Evolutionary conservation across 495 filamentous ascomycete genomes (phyloP), one percentile per base, ranked within the genome.

Genomic region (Paragyromitra xinjiangensis): DNA sequence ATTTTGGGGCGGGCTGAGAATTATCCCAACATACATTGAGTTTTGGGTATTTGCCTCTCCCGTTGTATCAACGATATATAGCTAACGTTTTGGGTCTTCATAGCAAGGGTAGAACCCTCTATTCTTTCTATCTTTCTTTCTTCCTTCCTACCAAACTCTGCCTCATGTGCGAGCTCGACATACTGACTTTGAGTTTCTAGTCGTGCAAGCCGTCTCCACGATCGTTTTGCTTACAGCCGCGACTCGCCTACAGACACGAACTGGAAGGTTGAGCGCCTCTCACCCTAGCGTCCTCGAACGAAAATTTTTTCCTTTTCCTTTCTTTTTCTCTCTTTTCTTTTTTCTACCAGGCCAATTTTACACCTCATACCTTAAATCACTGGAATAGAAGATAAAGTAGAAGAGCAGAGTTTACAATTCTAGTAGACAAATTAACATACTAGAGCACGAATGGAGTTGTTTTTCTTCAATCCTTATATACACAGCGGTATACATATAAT

Each of bases 1-100:
- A 24, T 98, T 97, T 84, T 99, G 95, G 95, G 95, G 95, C 7
- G 95, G 95, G 0, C 83, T 95, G 83, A 90, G 95, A 78, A 87
- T 99, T 67, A 87, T 94, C 70, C 95, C 95, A 1, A 92, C 93
- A 84, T 88, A 89, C 67, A 87, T 98, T 50, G 94, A 97, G 86
- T 98, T 98, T 84, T 97, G 94, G 95, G 77, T 79, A 66, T 66
- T 22, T 75, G 6, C 19, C 64, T 42, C 39, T 44, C 53, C n/a
- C 44, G 3, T 62, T 61, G 37, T 7, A 53, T 26, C n/a, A 56
- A 56, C 53, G 29, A 37, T 34, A 24, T 8, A 40, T 65, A 29
- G 19, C 68, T 77, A 65, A 77, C 42, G 6, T 66, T 51, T 34
- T 34, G 16, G 22, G 19, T 9, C 19, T 42, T 50, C 6, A 29